Percentiles rank a stretch among this genome's conserved stretches.
These are phyloP conservation scores for Cladosporium sp. DNA, from an alignment of 2,329 filamentous ascomycete genomes.

Conservation along the genomic window DNA sequence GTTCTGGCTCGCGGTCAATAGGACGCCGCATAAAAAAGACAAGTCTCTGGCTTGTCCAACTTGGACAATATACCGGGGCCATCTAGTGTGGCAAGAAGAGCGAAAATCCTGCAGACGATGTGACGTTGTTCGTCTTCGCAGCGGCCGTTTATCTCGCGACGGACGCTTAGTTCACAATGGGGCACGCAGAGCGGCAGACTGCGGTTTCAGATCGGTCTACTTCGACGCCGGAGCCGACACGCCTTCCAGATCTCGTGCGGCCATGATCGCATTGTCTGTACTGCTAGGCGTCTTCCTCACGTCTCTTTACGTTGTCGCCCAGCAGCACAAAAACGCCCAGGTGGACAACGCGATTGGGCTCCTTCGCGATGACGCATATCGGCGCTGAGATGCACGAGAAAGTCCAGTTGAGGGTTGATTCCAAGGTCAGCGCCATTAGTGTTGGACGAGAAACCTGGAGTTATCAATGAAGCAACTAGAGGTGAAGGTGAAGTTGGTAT, in stretches of 20 bases:
- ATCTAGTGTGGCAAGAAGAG: no score
- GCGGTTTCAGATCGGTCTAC: no score
- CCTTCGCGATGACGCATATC: neutral
- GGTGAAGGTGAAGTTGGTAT: neutral
- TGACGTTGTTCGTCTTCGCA: constrained; percentile 21
- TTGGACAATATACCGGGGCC: no score
- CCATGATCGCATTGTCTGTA: neutral
- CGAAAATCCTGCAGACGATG: no score
- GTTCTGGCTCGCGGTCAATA: no score
- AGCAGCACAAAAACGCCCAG: neutral
- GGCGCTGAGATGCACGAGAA: neutral
- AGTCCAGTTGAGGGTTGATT: neutral
- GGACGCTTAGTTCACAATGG: neutral
- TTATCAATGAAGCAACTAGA: neutral
- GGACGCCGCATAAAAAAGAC: no score
- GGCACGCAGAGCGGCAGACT: no score
- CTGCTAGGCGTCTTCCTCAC: neutral
- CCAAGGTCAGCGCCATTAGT: neutral
- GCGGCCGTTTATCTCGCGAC: constrained; percentile 22
- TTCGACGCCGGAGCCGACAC: neutral
- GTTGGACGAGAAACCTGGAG: neutral
- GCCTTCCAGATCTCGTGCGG: neutral
- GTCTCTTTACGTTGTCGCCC: neutral
- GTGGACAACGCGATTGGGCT: neutral
- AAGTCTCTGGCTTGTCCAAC: no score